Base-by-base conservation (phyloP, 345 rosid genomes). In the Isatis tinctoria region DNA sequence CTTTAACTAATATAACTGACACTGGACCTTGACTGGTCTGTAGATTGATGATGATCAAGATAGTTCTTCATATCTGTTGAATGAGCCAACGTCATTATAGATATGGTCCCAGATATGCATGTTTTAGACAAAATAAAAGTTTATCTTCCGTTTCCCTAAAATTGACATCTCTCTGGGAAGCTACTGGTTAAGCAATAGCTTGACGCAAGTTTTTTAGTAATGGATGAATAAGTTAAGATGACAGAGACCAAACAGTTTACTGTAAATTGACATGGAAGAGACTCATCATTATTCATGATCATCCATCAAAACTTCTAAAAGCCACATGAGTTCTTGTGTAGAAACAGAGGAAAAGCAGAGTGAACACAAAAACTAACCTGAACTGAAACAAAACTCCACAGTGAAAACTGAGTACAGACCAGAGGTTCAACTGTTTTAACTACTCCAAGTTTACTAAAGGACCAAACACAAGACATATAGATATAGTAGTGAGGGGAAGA, bases 321-420 rank as follows among this genome's bases (percentile, higher is more conserved):
- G 62, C 62, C 41, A 33, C n/a, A 33, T 33, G 40, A 58, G 14
- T 58, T 26, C 62, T 58, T 57, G 14, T 57, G 13, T 17, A 58
- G 10, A 59, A 33, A 58, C 27, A 58, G 40, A 58, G 43, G 39
- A 56, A 30, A n/a, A 28, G 32, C 11, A 30, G 61, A 30, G 27
- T 4, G 7, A 35, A 12, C 47, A 36, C 30, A 20, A 30, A 20
- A 18, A 37, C 65, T 60, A 60, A 60, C 37, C 35, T 41, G n/a
- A n/a, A 62, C 11, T 60, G 1, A 12, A 60, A 60, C 65, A 60
- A 60, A 60, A 60, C 65, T 60, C 32, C 30, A 76, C 69, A 69
- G 54, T 35, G 56, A 56, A 76, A 35, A 56, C 80, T 64, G 76
- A 70, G 67, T 77, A 72, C 78, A 58, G 60, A 81, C 51, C 66